Base-by-base conservation (phyloP, 225 moss, liverwort and hornwort genomes). In the Polytrichum commune region DNA sequence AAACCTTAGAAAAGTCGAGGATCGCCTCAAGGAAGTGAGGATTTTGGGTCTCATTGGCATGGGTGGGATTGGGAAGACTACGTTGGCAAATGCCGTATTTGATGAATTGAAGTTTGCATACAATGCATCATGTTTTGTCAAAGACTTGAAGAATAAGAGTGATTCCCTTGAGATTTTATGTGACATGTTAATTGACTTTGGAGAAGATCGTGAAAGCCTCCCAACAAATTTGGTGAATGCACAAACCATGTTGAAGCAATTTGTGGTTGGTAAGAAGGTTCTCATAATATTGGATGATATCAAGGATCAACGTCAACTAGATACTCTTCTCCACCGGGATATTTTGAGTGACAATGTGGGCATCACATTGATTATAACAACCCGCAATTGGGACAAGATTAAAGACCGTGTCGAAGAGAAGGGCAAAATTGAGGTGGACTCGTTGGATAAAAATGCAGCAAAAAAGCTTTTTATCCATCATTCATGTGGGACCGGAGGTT, bases 31-130 rank as follows among this genome's bases (percentile, higher is more conserved):
- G 18, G 19, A 32, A 35, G 65, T 32, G 16, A 22, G 7, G 10
- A 65, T 18, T 27, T 27, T 35, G 16, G 65, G 65, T 26, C 54
- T 69, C 6, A 29, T 69, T 25, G 68, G 68, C 4, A 69, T 69
- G 68, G 68, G 68, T 25, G 68, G 54, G 27, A 56, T 69, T 8
- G 68, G 68, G 10, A 69, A 69, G 18, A 16, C 54, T 18, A 69
- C 68, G 27, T 18, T 69, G 54, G 68, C 68, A 54, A 69, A 69
- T 18, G 68, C 68, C 5, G 0, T 69, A 25, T 46, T 6, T 69
- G 0, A 69, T 25, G 16, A 69, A 6, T 24, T 69, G n/a, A 25
- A 4, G n/a, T 27, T 10, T 23, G 54, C 25, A 10, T 69, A 25
- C 28, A 27, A 69, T 25, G 56, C 57, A 57, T 27, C 0, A 19